Evolutionary conservation across 2,329 filamentous ascomycete species (phyloP).

Genomic region (Aureobasidium sp.): DNA sequence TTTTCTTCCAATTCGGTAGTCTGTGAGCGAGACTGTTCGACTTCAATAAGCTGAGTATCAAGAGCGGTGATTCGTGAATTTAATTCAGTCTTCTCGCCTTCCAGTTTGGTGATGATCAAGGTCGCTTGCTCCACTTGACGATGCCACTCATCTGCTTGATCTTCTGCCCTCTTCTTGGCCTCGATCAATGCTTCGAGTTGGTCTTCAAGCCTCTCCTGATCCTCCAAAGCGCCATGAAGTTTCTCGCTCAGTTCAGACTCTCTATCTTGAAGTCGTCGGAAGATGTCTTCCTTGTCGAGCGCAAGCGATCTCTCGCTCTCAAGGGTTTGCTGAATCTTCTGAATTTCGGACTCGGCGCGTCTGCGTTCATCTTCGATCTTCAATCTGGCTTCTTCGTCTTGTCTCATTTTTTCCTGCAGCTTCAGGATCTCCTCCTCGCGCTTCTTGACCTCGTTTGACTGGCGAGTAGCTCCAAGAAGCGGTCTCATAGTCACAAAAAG

Average conservation of each 20-base stretch:
- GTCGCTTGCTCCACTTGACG: slow-evolving; percentile 87
- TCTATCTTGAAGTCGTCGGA: slow-evolving; percentile 87
- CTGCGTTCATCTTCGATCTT: slow-evolving; percentile 86
- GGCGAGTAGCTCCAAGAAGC: slow-evolving; percentile 82
- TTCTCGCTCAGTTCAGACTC: slow-evolving; percentile 91
- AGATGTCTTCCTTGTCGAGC: slow-evolving; percentile 97
- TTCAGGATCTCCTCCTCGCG: slow-evolving; percentile 88
- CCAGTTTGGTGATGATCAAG: slow-evolving; percentile 74
- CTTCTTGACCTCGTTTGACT: slow-evolving; percentile 88
- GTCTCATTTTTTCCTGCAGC: slow-evolving; percentile 74
- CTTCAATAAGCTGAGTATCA: slow-evolving; percentile 62
- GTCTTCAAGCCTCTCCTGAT: slow-evolving; percentile 89
- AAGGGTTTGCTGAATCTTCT: slow-evolving; percentile 84
- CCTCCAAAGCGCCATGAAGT: slow-evolving; percentile 80
- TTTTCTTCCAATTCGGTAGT: slow-evolving; percentile 68
- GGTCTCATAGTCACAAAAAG: slow-evolving; percentile 93
- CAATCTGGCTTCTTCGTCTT: slow-evolving; percentile 66
- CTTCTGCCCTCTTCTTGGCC: slow-evolving; percentile 81
- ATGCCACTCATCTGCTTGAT: slow-evolving; percentile 71
- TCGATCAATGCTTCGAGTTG: slow-evolving; percentile 83
- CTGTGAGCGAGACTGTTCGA: slow-evolving; percentile 63
- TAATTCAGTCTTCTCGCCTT: slow-evolving; percentile 76
- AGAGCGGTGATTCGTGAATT: slow-evolving; percentile 60
- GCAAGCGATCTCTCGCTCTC: slow-evolving; percentile 95
- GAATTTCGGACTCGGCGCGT: slow-evolving; percentile 77